Base-by-base conservation (phyloP, 805 yeast genomes). In the Lipomyces anomalus region DNA sequence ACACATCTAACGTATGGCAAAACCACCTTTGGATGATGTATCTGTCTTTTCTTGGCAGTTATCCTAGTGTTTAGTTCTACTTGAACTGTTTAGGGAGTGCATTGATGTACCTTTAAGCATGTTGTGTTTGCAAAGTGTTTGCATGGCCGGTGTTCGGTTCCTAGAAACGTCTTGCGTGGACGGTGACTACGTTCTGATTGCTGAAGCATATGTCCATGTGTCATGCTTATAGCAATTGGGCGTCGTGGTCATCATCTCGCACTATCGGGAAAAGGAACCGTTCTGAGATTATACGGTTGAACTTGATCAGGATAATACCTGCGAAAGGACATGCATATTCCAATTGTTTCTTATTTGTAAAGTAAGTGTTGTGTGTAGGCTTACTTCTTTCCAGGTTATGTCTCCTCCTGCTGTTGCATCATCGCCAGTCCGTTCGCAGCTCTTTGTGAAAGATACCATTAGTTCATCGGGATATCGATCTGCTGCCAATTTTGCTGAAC, bases 231-330 rank as follows among this genome's bases (percentile, higher is more conserved):
- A 9, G 9, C 3, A 21, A 32, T 29, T 18, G 43, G 33, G 43
- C 17, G 42, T 13, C 16, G 16, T 40, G 5, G 26, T 22, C 18
- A 20, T n/a, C 13, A 22, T 11, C 44, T 6, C 5, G 13, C 9
- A 4, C 44, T 30, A 22, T 23, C 4, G 22, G 6, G 7, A 13
- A 18, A 20, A 32, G 16, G 34, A 32, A 36, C 38, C 43, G 48
- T 18, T 43, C 71, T 67, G 71, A 67, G 70, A 67, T 55, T 57
- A 67, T 44, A 67, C 71, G 69, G 71, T 59, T 53, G 68, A 64
- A 67, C 71, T 67, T 67, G 71, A 67, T 60, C 71, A 66, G 67
- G 71, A 59, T 66, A 64, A 64, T 60, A 61, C 71, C 67, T 66
- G 71, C 71, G 71, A 47, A 60, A 66, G 70, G 61, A 66, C 65